These are phyloP conservation scores for Solanum hybrid DNA, from an alignment of 305 asterid species.

Conservation along the genomic window DNA sequence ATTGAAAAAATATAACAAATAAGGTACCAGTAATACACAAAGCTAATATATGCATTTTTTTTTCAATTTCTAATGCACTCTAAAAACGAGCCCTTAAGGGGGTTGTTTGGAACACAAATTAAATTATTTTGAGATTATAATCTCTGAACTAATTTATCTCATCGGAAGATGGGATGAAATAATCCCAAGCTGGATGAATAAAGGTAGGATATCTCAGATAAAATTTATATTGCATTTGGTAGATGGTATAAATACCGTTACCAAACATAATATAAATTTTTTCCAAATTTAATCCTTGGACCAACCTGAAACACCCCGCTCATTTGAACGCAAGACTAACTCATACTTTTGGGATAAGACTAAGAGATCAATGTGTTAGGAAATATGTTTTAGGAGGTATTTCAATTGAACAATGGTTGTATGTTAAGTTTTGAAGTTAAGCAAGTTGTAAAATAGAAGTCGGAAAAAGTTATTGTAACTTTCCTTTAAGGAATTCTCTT, in stretches of 20 bases:
- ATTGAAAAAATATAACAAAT: background rate
- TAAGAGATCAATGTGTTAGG: background rate
- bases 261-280: background rate
- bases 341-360: background rate
- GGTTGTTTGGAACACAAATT: background rate
- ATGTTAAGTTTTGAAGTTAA: background rate
- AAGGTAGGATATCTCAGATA: background rate
- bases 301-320: background rate
- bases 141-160: too few relatives aligned
- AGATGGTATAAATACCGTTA: background rate
- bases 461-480: too few relatives aligned
- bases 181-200: background rate
- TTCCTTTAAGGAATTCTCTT: background rate
- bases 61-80: background rate
- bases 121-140: background rate
- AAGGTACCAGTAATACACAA: background rate
- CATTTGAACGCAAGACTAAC: background rate
- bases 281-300: background rate
- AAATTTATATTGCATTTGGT: background rate
- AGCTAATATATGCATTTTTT: too few relatives aligned
- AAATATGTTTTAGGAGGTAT: background rate
- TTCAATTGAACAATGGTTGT: background rate
- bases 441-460: background rate
- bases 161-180: background rate
- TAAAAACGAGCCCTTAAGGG: background rate